phyloP scores from a whole-genome alignment of 139 green algal genomes.

The Mychonastes homosphaera region DNA sequence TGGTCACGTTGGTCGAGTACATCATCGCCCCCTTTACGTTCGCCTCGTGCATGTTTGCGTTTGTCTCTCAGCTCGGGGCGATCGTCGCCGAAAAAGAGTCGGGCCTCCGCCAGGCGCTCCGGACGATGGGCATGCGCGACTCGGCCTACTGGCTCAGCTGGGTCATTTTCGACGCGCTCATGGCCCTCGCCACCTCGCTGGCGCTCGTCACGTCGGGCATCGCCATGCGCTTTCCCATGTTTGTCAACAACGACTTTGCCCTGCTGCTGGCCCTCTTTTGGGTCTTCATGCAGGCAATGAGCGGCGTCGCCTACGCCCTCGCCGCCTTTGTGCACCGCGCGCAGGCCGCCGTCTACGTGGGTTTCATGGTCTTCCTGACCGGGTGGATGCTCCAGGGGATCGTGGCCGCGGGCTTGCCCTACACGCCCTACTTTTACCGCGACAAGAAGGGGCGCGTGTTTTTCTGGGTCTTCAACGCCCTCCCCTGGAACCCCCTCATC shows the following conservation, averaged over 20 bases:
- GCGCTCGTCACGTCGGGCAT: conserved; percentile 63
- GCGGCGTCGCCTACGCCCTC: conserved; percentile 54
- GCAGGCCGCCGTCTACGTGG: conserved; percentile 62
- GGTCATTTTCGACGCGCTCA: conserved; percentile 34
- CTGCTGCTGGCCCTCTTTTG: conserved; percentile 83
- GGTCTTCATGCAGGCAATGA: conserved; percentile 78
- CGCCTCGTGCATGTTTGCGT: conserved; percentile 84
- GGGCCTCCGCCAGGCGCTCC: conserved; percentile 63
- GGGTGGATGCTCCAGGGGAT: conserved; percentile 53
- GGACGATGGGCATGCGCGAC: conserved; percentile 82
- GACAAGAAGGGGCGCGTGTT: conserved; percentile 37
- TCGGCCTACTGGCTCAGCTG: conserved; percentile 81
- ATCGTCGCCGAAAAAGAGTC: conserved; percentile 62
- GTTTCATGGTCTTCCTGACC: conserved; percentile 86
- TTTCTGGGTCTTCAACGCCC: conserved; percentile 46
- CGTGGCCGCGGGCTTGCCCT: conserved; percentile 49
- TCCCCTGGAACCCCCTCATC: conserved; percentile 70
- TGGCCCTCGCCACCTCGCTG: conserved; percentile 46
- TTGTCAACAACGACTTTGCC: conserved; percentile 75
- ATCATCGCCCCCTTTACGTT: conserved; percentile 82
- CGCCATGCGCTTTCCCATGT: conserved; percentile 80
- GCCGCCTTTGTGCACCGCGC: conserved; percentile 47
- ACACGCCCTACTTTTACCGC: conserved; percentile 39
- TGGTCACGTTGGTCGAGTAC: conserved; percentile 47
- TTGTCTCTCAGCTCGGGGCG: conserved; percentile 44